Evolutionary conservation across 768 basidiomycete genomes (phyloP).

Genomic region (Macrocybe gigantea): DNA sequence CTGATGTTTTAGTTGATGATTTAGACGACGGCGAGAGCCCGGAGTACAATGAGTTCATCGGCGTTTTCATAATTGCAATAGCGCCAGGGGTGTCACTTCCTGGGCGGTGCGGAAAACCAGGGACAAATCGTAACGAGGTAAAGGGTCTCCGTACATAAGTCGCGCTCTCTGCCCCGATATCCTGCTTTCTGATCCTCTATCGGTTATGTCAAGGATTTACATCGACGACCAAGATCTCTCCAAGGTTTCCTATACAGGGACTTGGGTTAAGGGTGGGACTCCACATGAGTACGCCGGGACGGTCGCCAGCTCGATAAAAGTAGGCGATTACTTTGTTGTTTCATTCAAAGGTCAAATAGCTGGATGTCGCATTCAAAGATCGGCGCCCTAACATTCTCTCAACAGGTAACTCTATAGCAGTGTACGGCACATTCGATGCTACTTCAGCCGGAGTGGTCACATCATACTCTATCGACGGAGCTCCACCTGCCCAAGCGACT

Average conservation of each 20-base stretch:
- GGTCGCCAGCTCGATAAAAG: conserved; percentile 25
- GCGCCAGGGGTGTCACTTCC: too few relatives aligned
- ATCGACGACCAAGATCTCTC: conserved; percentile 30
- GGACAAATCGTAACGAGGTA: too few relatives aligned
- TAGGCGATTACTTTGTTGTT: conserved; percentile 27
- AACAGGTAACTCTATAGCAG: conserved; percentile 26
- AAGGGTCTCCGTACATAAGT: too few relatives aligned
- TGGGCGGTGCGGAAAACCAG: too few relatives aligned
- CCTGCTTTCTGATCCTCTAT: too few relatives aligned
- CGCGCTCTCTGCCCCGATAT: too few relatives aligned
- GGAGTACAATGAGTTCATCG: too few relatives aligned
- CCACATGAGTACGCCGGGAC: conserved; percentile 20
- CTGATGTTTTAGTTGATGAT: too few relatives aligned
- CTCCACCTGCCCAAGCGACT: conserved; percentile 16
- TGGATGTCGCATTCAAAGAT: not conserved
- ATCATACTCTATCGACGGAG: conserved; percentile 27
- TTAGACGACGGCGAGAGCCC: too few relatives aligned
- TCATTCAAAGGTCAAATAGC: conserved; percentile 23
- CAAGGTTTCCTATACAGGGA: conserved; percentile 25
- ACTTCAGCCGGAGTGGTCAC: conserved; percentile 29
- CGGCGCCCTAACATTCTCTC: not conserved
- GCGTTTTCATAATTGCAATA: too few relatives aligned
- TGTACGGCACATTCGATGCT: conserved; percentile 28
- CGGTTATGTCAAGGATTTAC: too few relatives aligned
- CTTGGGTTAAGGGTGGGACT: conserved; percentile 25